Evolutionary conservation across 441 rosid species (phyloP).

Genomic region (Macaranga tanarius): DNA sequence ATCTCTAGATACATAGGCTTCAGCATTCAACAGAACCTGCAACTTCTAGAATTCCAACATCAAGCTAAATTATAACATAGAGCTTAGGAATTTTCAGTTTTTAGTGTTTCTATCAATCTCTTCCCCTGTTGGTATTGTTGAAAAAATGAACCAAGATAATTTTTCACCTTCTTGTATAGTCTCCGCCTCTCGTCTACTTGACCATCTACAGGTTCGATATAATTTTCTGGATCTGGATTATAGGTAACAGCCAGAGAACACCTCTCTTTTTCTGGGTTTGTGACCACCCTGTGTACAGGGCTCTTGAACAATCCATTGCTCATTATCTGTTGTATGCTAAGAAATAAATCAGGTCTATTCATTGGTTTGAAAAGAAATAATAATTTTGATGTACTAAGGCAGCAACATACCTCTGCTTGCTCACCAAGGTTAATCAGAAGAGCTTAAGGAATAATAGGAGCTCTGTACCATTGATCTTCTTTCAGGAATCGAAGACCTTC

Average conservation of each 20-base stretch:
- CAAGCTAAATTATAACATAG: no score
- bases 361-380: no score
- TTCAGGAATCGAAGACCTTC: not conserved
- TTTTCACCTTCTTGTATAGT: constrained; percentile 36
- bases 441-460: constrained; percentile 48
- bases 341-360: no score
- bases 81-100: no score
- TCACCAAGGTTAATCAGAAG: constrained; percentile 56
- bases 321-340: constrained; percentile 58
- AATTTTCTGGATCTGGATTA: constrained; percentile 41
- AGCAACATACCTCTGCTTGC: constrained; percentile 41
- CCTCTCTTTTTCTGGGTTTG: constrained; percentile 47
- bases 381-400: not conserved
- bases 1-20: no score
- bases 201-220: constrained; percentile 46
- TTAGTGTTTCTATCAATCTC: constrained; percentile 30
- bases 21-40: no score
- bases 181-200: constrained; percentile 52
- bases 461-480: constrained; percentile 38
- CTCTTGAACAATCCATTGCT: constrained; percentile 77
- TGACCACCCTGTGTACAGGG: constrained; percentile 58
- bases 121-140: constrained; percentile 38
- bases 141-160: constrained; percentile 31
- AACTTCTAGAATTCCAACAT: no score
- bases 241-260: constrained; percentile 56